Evolutionary conservation across 1,139 yeast genomes (phyloP), one percentile per base, ranked within the genome.

Genomic region (Taiozyma sp.): DNA sequence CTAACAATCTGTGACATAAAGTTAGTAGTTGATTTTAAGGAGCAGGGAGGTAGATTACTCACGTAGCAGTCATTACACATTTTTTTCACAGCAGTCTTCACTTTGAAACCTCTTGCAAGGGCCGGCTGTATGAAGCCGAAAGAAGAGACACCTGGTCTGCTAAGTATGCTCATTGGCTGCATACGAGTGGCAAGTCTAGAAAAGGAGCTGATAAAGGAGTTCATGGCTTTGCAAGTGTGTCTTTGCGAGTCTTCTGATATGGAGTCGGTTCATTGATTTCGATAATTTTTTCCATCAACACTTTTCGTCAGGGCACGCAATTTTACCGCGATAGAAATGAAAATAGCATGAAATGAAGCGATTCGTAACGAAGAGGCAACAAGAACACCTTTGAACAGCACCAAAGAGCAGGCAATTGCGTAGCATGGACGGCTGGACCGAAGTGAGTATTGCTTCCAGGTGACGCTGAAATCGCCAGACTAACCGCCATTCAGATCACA

Each of bases 11-110:
- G 46, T 19, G 26, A 35, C 42, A 24, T 19, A 28, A 5, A 4
- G 46, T 49, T 47, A 47, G 52, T 47, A 40, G 19, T 8, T 13
- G 14, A 16, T 4, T 4, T 4, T 56, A 26, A 19, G 14, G 16
- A 42, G 30, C 24, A 29, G 22, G 13, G 13, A 13, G 16, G n/a
- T 13, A 34, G 9, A 14, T 14, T 13, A 48, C 50, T 43, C 56
- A 72, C 75, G 66, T 90, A 91, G 68, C 99, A 93, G 66, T 89
- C 95, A 48, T 84, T 77, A 69, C 98, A 93, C 69, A 88, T 85
- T 74, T 87, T 90, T 74, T 90, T 90, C 51, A 93, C 96, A 0
- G 97, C 81, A 5, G 97, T 85, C 61, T 83, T 76, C 46, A 83
- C 85, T 64, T 84, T 84, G 73, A 83, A 82, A 6, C 85, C 80